Conservation (phyloP, 495 filamentous ascomycete species). For the Annulohypoxylon stygium region DNA sequence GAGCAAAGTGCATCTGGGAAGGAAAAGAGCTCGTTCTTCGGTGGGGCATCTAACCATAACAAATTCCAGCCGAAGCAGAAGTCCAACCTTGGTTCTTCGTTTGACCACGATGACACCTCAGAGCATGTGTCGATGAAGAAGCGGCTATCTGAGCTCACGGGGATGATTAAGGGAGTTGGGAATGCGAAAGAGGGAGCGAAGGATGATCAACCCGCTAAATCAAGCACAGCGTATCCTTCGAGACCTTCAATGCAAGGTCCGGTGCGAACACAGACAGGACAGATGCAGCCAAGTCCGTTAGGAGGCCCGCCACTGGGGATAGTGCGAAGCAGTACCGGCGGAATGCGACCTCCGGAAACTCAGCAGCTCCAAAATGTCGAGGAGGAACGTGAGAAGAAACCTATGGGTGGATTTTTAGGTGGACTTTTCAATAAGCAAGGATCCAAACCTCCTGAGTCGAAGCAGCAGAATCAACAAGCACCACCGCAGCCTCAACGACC, state of each 20-base stretch:
- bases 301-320: slow-evolving; percentile 16
- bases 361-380: slow-evolving; percentile 40
- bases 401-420: slow-evolving; percentile 41
- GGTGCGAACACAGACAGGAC: slow-evolving; percentile 22
- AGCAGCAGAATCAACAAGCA: slow-evolving; percentile 37
- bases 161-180: slow-evolving; percentile 51
- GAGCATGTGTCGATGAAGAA: slow-evolving; percentile 44
- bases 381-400: slow-evolving; percentile 46
- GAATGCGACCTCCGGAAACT: slow-evolving; percentile 30
- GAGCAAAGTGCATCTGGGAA: slow-evolving; percentile 31
- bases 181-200: slow-evolving; percentile 49
- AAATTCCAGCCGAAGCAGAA: slow-evolving; percentile 45
- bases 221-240: slow-evolving; percentile 28
- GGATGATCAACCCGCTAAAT: slow-evolving; percentile 46
- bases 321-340: slow-evolving; percentile 34
- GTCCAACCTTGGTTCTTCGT: slow-evolving; percentile 33
- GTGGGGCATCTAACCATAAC: slow-evolving; percentile 18
- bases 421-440: slow-evolving; percentile 49
- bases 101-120: slow-evolving; percentile 43
- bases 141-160: slow-evolving; percentile 49
- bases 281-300: slow-evolving; percentile 31
- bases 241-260: slow-evolving; percentile 42
- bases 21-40: slow-evolving; percentile 41
- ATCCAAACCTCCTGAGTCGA: slow-evolving; percentile 42
- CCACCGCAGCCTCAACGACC: slow-evolving; percentile 33